phyloP scores from a whole-genome alignment of 345 rosid species.

The Isatis tinctoria region DNA sequence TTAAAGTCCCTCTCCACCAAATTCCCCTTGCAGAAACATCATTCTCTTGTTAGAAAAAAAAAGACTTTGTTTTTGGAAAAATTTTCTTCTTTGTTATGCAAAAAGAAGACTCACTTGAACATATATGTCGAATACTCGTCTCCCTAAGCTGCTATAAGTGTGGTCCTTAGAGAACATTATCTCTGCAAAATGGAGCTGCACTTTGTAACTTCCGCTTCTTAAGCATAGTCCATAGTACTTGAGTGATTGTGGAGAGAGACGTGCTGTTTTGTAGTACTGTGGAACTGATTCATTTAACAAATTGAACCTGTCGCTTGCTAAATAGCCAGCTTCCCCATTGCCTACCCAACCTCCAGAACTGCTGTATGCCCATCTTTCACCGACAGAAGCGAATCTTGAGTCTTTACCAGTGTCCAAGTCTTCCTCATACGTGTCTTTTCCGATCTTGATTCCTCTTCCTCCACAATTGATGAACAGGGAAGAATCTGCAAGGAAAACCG shows the following conservation, averaged over 20 bases:
- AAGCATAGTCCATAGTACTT: constrained; percentile 80
- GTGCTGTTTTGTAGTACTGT: constrained; percentile 51
- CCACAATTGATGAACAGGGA: constrained; percentile 83
- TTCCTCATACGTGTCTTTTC: constrained; percentile 40
- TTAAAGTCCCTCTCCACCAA: constrained; percentile 51
- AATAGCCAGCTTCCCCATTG: background rate
- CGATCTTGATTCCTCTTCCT: constrained; percentile 29
- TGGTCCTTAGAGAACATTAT: constrained; percentile 56
- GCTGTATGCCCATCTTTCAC: constrained; percentile 65
- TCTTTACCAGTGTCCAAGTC: constrained; percentile 38
- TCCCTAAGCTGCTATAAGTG: constrained; percentile 59
- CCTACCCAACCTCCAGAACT: constrained; percentile 57
- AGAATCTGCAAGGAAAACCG: constrained; percentile 40
- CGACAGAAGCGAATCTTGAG: constrained; percentile 34
- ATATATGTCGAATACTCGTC: constrained; percentile 66
- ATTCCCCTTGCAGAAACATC: constrained; percentile 46
- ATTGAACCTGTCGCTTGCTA: constrained; percentile 30
- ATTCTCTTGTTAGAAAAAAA: background rate
- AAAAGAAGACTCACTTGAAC: constrained; percentile 55
- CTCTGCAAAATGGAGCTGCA: constrained; percentile 84
- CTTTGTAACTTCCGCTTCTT: constrained; percentile 53
- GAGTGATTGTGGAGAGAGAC: constrained; percentile 69
- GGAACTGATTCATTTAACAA: constrained; percentile 32
- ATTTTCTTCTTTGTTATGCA: background rate
- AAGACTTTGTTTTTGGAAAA: too few species aligned